These are phyloP conservation scores for Candida gorgasii DNA, from an alignment of 805 yeast species.

Conservation along the genomic window DNA sequence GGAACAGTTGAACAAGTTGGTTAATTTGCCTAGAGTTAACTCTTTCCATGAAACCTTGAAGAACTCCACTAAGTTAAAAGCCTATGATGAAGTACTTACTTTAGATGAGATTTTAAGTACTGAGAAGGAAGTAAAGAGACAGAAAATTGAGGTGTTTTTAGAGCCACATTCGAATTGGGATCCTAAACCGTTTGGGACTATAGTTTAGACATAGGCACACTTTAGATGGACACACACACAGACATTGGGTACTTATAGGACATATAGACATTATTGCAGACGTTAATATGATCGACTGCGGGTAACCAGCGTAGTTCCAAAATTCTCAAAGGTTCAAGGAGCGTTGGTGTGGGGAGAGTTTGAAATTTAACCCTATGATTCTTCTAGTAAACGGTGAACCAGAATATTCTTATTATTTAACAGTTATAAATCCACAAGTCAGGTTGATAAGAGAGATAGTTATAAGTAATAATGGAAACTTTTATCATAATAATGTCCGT, in stretches of 20 bases:
- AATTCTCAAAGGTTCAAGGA: too few relatives aligned
- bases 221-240: too few relatives aligned
- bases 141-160: slow-evolving; percentile 6
- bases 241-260: neutral
- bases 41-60: neutral
- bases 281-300: too few relatives aligned
- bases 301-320: too few relatives aligned
- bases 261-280: too few relatives aligned
- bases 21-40: neutral
- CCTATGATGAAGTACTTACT: slow-evolving; percentile 12
- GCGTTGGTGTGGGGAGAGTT: too few relatives aligned
- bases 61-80: slow-evolving; percentile 1
- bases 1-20: neutral
- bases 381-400: neutral
- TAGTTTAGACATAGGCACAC: too few relatives aligned
- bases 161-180: slow-evolving; percentile 13
- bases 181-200: slow-evolving; percentile 15
- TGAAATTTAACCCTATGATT: too few relatives aligned
- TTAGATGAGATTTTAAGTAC: slow-evolving; percentile 11
- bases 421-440: neutral
- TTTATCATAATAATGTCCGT: neutral
- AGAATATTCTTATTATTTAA: neutral
- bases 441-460: neutral
- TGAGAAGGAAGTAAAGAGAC: slow-evolving; percentile 2
- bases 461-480: neutral